Evolutionary conservation across 495 filamentous ascomycete species (phyloP).

Genomic region (Amniculicola lignicola): DNA sequence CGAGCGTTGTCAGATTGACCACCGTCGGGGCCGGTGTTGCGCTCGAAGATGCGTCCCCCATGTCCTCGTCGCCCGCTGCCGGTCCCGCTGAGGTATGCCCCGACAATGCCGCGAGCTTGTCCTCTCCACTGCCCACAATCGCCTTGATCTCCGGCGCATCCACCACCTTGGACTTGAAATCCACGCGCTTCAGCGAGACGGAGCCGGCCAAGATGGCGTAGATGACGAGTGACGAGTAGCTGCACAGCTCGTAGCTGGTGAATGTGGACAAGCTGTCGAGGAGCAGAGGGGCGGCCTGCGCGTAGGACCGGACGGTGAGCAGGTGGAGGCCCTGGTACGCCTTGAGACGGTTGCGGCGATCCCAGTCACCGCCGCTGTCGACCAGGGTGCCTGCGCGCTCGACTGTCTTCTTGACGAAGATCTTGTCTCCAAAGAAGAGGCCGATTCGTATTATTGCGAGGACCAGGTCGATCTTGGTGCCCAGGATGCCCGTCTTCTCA

Average conservation of each 20-base stretch:
- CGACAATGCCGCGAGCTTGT: constrained; percentile 73
- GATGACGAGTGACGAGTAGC: constrained; percentile 87
- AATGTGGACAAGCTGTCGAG: constrained; percentile 98
- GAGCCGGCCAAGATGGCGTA: constrained; percentile 95
- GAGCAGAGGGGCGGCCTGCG: constrained; percentile 82
- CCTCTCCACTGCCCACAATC: constrained; percentile 83
- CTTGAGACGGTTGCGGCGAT: constrained; percentile 94
- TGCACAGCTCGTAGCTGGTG: constrained; percentile 96
- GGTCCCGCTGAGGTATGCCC: constrained; percentile 76
- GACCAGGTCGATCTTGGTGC: constrained; percentile 94
- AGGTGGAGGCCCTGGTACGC: constrained; percentile 95
- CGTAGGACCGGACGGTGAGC: constrained; percentile 86
- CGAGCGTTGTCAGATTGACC: constrained; percentile 81
- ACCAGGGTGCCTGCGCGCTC: constrained; percentile 86
- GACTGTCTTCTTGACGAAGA: constrained; percentile 87
- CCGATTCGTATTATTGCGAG: constrained; percentile 93
- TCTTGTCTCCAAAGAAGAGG: constrained; percentile 89
- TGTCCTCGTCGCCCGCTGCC: constrained; percentile 73
- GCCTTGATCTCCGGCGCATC: constrained; percentile 98
- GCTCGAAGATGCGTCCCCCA: constrained; percentile 60
- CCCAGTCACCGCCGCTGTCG: constrained; percentile 95
- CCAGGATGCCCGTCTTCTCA: constrained; percentile 89
- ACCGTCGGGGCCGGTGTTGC: constrained; percentile 62
- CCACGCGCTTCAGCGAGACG: constrained; percentile 88
- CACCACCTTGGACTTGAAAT: constrained; percentile 98